Evolutionary conservation across 768 basidiomycete species (phyloP), one percentile per base, ranked within the genome.

Genomic region (Lactarius trivialis): DNA sequence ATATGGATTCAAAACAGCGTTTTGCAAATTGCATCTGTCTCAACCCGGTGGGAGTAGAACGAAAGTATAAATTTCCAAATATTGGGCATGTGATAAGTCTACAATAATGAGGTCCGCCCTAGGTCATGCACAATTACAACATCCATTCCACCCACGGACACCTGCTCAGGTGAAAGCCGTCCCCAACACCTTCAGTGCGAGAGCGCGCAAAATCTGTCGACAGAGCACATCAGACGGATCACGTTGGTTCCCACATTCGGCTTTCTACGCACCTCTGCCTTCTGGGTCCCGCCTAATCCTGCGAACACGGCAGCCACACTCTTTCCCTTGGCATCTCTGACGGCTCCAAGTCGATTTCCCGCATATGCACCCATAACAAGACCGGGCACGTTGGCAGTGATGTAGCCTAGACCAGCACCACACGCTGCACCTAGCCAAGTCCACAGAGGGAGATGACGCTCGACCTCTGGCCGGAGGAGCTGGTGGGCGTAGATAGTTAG

Each of bases 251-350:
- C 3, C 21, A 26, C 30, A 28, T 8, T 19, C 11, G 33, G 54
- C n/a, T 32, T 32, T 17, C 50, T 7, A 70, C 77, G 66, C 69
- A 91, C 93, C 84, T 96, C 90, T 53, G 93, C 92, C 72, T 91
- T 95, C 78, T 94, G 88, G 55, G 76, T 77, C 2, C 84, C 82
- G 19, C 84, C 86, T 28, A 97, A 79, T 24, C 89, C 82, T 51
- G 78, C 75, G 72, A 98, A 98, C 19, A 97, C 94, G 9, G 88
- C 81, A 2, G 90, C 93, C 26, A 98, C 93, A 64, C 88, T 89
- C 80, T 91, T 93, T 11, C 94, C 90, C 76, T 98, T 98, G 4
- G 94, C 94, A 70, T 98, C 94, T 60, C 94, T 79, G 52, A 98
- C 79, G 3, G 93, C 92, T 48, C 94, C 94, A 32, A 97, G 75